A percentile compares a stretch with the other conserved stretches of the same genome.
These are phyloP conservation scores for Pseudoturritis turrita DNA, from an alignment of 345 rosid species.

Conservation along the genomic window DNA sequence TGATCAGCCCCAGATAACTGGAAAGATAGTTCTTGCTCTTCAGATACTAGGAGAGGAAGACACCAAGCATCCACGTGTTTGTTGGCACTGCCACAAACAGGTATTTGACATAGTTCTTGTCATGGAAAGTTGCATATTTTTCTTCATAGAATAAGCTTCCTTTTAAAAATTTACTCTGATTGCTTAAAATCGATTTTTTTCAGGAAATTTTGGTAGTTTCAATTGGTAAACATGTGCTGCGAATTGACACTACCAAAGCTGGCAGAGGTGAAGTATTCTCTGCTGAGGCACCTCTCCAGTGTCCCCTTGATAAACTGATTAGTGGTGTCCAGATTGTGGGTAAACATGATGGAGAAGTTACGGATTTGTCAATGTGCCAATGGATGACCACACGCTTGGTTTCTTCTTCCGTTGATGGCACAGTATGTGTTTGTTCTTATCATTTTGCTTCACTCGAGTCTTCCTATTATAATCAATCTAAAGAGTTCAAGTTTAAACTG, in stretches of 20 bases:
- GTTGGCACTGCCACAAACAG: slow-evolving; percentile 95
- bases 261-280: slow-evolving; percentile 57
- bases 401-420: slow-evolving; percentile 88
- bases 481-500: neutral
- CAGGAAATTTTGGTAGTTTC: slow-evolving; percentile 87
- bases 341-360: slow-evolving; percentile 85
- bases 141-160: too few species aligned
- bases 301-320: slow-evolving; percentile 56
- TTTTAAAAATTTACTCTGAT: neutral
- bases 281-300: slow-evolving; percentile 68
- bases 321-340: slow-evolving; percentile 83
- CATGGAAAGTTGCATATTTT: neutral
- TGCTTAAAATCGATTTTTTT: neutral
- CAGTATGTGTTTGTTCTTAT: slow-evolving; percentile 47
- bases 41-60: slow-evolving; percentile 57
- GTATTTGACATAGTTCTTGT: slow-evolving; percentile 51
- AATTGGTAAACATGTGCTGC: slow-evolving; percentile 64
- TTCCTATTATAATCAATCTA: neutral
- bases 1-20: slow-evolving; percentile 65
- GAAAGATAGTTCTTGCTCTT: slow-evolving; percentile 53
- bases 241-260: slow-evolving; percentile 70
- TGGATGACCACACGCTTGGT: slow-evolving; percentile 81
- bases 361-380: slow-evolving; percentile 92
- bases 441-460: neutral
- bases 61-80: slow-evolving; percentile 63